phyloP scores from a whole-genome alignment of 148 eudicot species.

The Amaranthus palmeri region DNA sequence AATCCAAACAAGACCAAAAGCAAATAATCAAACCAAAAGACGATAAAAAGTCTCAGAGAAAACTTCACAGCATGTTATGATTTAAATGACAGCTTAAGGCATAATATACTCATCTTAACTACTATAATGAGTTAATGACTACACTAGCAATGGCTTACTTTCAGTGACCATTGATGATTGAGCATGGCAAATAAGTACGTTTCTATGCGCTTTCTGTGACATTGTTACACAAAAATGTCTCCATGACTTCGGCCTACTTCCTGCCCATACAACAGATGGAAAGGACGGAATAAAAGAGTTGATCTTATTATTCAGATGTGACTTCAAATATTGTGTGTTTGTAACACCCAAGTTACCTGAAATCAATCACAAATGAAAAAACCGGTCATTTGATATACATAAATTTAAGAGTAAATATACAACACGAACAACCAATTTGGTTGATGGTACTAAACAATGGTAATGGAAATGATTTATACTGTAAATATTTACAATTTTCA shows the following conservation, averaged over 20 bases:
- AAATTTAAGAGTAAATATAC: neutral
- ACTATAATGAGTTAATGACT: neutral
- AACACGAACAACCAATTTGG: too few species aligned
- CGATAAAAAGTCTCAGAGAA: neutral
- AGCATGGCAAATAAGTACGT: conserved; percentile 13
- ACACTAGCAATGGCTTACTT: conserved; percentile 24
- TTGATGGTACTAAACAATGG: too few species aligned
- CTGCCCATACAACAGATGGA: conserved; percentile 7
- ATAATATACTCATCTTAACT: neutral
- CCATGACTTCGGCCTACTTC: conserved; percentile 26
- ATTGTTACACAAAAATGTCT: conserved; percentile 7
- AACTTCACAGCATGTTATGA: neutral
- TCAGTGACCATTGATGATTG: conserved; percentile 21
- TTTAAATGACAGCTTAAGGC: neutral
- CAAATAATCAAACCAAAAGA: neutral
- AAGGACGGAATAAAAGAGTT: conserved; percentile 11
- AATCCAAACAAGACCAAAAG: neutral
- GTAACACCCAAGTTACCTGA: conserved; percentile 25
- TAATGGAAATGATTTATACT: too few species aligned
- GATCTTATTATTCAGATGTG: conserved; percentile 11
- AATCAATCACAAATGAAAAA: conserved; percentile 8
- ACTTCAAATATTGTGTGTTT: conserved; percentile 22
- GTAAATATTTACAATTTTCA: too few species aligned
- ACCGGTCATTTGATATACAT: neutral
- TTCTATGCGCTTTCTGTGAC: conserved; percentile 15